A percentile compares a stretch with the other conserved stretches of the same genome.
These are phyloP conservation scores for Coffea eugenioides DNA, from an alignment of 257 asterid genomes.

Conservation along the genomic window DNA sequence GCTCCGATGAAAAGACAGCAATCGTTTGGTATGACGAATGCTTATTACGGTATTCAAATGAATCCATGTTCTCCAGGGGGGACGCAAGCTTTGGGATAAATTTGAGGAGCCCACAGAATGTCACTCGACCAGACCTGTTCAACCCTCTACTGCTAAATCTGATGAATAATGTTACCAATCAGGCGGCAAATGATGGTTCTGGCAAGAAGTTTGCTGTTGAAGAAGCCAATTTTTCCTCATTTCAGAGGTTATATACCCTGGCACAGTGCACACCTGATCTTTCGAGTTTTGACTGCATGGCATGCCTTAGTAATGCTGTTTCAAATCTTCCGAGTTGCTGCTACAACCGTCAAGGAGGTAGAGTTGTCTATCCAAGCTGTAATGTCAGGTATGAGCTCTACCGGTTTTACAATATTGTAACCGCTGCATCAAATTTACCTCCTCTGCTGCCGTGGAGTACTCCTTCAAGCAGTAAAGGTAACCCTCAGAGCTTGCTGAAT, in stretches of 20 bases:
- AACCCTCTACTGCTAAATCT: not conserved
- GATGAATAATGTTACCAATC: not conserved
- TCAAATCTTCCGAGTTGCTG: not conserved
- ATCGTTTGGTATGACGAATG: slow-evolving; percentile 17
- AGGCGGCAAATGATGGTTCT: not conserved
- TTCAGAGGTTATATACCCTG: not conserved
- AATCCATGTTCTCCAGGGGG: not conserved
- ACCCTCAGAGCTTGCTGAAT: not conserved
- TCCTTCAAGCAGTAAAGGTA: not conserved
- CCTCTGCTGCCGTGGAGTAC: not conserved
- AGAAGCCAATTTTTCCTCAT: not conserved
- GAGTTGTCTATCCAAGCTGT: slow-evolving; percentile 15
- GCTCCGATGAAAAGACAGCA: not conserved
- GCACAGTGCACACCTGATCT: slow-evolving; percentile 25
- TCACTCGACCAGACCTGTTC: not conserved
- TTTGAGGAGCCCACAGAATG: not conserved
- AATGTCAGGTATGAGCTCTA: slow-evolving; percentile 4
- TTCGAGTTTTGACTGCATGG: slow-evolving; percentile 5
- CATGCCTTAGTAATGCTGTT: slow-evolving; percentile 4
- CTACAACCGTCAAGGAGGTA: slow-evolving; percentile 7
- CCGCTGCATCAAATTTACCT: not conserved
- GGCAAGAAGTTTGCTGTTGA: slow-evolving; percentile 6
- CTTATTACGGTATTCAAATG: slow-evolving; percentile 13
- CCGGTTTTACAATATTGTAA: not conserved
- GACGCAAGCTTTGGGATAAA: not conserved